Conservation (phyloP, 805 yeast genomes). For the Starmerella asiatica region DNA sequence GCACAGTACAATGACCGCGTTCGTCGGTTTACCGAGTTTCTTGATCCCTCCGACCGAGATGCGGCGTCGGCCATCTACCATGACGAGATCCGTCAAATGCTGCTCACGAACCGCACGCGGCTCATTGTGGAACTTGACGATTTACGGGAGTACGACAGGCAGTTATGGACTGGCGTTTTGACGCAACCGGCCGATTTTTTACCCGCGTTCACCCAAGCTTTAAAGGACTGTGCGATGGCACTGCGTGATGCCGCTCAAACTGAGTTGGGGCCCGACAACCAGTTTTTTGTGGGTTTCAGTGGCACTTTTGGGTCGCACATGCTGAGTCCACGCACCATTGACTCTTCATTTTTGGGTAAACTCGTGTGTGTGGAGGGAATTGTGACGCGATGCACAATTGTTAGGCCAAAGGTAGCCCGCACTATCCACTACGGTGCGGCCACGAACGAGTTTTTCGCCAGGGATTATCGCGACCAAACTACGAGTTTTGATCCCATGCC, state of each 20-base stretch:
- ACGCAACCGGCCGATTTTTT: constrained; percentile 67
- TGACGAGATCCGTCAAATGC: constrained; percentile 58
- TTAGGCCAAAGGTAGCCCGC: constrained; percentile 79
- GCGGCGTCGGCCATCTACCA: constrained; percentile 44
- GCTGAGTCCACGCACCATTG: constrained; percentile 76
- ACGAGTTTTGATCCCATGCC: constrained; percentile 75
- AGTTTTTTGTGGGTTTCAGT: constrained; percentile 62
- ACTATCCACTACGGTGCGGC: constrained; percentile 87
- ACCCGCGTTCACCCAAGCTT: constrained; percentile 81
- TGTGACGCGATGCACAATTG: constrained; percentile 83
- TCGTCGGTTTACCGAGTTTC: constrained; percentile 75
- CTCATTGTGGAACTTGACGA: constrained; percentile 73
- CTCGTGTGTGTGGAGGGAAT: constrained; percentile 87
- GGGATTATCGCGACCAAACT: constrained; percentile 87
- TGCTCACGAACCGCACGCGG: constrained; percentile 51
- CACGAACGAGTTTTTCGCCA: constrained; percentile 70
- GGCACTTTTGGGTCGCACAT: constrained; percentile 87
- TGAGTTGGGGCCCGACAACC: constrained; percentile 43
- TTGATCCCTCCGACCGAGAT: constrained; percentile 42
- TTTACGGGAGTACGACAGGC: constrained; percentile 65
- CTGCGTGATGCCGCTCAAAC: constrained; percentile 48
- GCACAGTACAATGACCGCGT: constrained; percentile 61
- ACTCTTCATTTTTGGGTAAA: constrained; percentile 62
- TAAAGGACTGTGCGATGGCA: constrained; percentile 64
- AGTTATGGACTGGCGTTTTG: constrained; percentile 64